Conservation (phyloP, 768 basidiomycete species). For the Zangia roseola region DNA sequence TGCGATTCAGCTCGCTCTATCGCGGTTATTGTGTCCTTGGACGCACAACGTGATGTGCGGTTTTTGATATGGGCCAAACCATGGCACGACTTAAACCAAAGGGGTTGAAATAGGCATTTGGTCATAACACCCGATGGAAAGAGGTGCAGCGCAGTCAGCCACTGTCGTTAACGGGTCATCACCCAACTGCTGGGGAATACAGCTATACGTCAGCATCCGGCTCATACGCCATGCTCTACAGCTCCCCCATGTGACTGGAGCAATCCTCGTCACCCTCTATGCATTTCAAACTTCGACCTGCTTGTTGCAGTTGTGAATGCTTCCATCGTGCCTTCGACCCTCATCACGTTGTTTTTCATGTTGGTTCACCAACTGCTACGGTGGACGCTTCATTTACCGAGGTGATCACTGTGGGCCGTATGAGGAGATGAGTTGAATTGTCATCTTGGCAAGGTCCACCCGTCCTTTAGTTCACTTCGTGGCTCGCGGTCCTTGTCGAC, state of each 20-base stretch:
- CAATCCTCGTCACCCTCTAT: constrained; percentile 5
- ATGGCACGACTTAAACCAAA: too few species aligned
- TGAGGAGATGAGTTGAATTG: constrained; percentile 14
- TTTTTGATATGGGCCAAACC: too few species aligned
- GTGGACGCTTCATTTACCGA: constrained; percentile 1
- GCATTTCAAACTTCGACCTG: too few species aligned
- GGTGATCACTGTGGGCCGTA: constrained; percentile 6
- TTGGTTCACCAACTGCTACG: constrained; percentile 11
- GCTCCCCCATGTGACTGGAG: neutral
- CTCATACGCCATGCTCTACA: neutral
- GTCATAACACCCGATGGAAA: neutral
- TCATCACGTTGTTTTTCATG: neutral
- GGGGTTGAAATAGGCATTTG: neutral
- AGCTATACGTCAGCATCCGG: neutral
- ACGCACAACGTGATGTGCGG: constrained; percentile 7
- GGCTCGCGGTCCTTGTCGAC: constrained; percentile 15
- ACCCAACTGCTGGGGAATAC: constrained; percentile 1
- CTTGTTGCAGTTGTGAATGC: neutral
- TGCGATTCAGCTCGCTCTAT: constrained; percentile 17
- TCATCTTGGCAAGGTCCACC: neutral
- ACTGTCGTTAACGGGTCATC: neutral
- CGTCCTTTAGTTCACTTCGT: constrained; percentile 31
- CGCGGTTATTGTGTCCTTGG: constrained; percentile 16
- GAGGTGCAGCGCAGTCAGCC: constrained; percentile 3
- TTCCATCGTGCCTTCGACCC: neutral